Base-by-base conservation (phyloP, 2,329 filamentous ascomycete species). In the Fusarium sacchari region DNA sequence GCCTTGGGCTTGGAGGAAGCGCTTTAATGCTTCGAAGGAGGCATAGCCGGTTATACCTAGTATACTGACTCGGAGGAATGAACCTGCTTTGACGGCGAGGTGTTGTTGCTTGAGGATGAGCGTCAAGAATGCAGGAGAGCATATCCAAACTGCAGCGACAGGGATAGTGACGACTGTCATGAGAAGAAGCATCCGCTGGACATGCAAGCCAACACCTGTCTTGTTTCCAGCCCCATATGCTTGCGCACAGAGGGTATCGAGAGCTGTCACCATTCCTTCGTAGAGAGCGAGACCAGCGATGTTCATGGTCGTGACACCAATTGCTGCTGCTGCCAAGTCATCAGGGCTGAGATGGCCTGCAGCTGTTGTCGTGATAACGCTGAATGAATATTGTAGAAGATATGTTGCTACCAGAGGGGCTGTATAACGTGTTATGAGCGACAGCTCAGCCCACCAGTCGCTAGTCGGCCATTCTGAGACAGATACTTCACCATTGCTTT, bases 1-100 rank as follows among this genome's bases (percentile, higher is more conserved):
- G 3, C 88, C 87, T 69, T 89, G 87, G 0, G 88, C 86, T 74
- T 89, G 87, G 6, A 88, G 81, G 69, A 88, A 89, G 1, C 87
- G 82, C 75, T 89, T 89, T 4, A 85, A 81, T 0, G 86, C 86
- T 69, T 89, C 88, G 36, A 89, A 89, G 7, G 83, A 82, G 3
- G 85, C 86, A 61, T 88, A 89, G 6, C 86, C 87, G 2, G 87
- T 87, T 3, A 87, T 80, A 0, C 87, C 86, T 12, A 87, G 76
- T 5, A 89, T 79, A 44, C 86, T 84, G 39, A 87, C 81, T 8
- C 83, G 81, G 39, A 89, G 74, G 64, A 88, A 89, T 1, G 79
- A 80, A 18, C 87, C 86, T 0, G 87, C 88, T 69, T 85, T 83
- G 37, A 83, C 75, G 6, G 86, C 86, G 9, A 89, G 76, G 22